Conservation (phyloP, 176 grass and related monocot species). For the Carex myosuroides region DNA sequence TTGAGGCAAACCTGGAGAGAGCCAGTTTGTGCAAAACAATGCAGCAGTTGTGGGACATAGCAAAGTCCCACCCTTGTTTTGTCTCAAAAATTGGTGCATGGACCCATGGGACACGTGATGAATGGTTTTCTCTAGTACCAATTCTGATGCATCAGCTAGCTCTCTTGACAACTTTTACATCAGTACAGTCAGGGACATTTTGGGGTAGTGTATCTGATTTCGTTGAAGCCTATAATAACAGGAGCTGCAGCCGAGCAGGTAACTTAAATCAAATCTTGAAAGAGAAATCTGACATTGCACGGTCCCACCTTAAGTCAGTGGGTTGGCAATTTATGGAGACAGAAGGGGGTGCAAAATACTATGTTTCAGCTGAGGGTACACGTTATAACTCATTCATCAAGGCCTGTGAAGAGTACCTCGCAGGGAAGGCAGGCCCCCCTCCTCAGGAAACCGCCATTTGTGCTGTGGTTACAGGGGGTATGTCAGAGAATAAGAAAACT, state of each 20-base stretch:
- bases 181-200: not conserved
- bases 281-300: conserved; percentile 33
- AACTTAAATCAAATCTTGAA: not conserved
- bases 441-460: not conserved
- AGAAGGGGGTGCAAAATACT: conserved; percentile 30
- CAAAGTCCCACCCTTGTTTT: conserved; percentile 39
- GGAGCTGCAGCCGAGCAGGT: conserved; percentile 9
- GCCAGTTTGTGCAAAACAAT: conserved; percentile 42
- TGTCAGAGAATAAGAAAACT: not conserved
- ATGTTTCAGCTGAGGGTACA: conserved; percentile 46
- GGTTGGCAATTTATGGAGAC: conserved; percentile 43
- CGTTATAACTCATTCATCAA: conserved; percentile 41
- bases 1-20: conserved; percentile 34
- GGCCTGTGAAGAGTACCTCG: conserved; percentile 36
- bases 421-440: not conserved
- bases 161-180: not conserved
- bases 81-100: conserved; percentile 30
- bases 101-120: conserved; percentile 29
- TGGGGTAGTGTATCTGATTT: conserved; percentile 37
- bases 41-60: conserved; percentile 59
- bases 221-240: conserved; percentile 29
- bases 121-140: not conserved
- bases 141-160: not conserved
- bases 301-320: conserved; percentile 37
- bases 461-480: not conserved